Percentiles rank a stretch among this genome's conserved stretches.
phyloP scores from a whole-genome alignment of 2,329 filamentous ascomycete species.

The Lasiodiplodia theobromae region DNA sequence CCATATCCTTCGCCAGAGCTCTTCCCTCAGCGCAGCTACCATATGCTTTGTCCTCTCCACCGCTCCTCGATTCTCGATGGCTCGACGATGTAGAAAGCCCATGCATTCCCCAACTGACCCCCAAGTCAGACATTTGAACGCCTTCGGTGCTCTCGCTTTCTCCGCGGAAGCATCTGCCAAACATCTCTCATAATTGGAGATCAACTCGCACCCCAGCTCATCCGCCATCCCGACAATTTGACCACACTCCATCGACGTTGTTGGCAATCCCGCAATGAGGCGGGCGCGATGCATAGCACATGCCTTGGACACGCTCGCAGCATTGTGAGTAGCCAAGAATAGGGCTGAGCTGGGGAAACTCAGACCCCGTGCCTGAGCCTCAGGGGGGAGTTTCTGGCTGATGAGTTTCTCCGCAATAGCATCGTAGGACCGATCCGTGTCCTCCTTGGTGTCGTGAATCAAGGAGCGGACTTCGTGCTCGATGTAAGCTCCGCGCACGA shows the following conservation, averaged over 20 bases:
- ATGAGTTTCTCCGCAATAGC: conserved; percentile 65
- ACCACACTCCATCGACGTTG: conserved; percentile 64
- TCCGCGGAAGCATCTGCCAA: conserved; percentile 36
- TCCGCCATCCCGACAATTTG: conserved; percentile 97
- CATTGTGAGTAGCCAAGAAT: conserved; percentile 85
- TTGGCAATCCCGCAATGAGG: conserved; percentile 51
- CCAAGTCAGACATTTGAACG: conserved; percentile 63
- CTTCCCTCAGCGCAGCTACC: conserved; percentile 57
- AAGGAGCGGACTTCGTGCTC: conserved; percentile 56
- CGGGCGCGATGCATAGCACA: conserved; percentile 49
- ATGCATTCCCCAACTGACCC: conserved; percentile 74
- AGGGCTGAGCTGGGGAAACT: conserved; percentile 59
- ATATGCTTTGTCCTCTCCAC: conserved; percentile 62
- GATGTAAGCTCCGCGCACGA: conserved; percentile 66
- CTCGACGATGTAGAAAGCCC: conserved; percentile 69
- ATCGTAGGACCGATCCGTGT: conserved; percentile 71
- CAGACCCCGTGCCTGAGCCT: conserved; percentile 49
- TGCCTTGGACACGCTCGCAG: conserved; percentile 66
- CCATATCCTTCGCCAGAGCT: conserved; percentile 45
- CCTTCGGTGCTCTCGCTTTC: conserved; percentile 14
- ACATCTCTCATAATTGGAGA: conserved; percentile 19
- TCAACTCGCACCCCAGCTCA: conserved; percentile 71
- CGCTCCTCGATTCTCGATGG: conserved; percentile 68
- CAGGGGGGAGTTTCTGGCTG: conserved; percentile 45
- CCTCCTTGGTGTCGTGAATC: conserved; percentile 62